Base-by-base conservation (phyloP, 805 yeast genomes). In the Candida tibetensis region DNA sequence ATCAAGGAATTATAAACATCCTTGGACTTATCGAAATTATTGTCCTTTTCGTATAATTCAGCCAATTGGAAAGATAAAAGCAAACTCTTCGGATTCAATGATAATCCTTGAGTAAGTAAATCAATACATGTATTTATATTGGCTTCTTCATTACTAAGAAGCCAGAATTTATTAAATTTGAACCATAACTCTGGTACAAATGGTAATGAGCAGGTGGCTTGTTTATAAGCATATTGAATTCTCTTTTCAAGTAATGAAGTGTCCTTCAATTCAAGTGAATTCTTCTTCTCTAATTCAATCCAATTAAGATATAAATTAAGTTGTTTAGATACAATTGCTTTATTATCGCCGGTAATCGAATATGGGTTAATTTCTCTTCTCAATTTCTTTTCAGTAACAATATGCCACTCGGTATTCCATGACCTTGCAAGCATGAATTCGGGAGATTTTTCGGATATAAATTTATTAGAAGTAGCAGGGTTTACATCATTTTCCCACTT, bases 341-440 rank as follows among this genome's bases (percentile, higher is more conserved):
- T 41, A 5, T 43, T 32, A 18, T 55, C 57, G 6, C 52, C 57
- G 13, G 37, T 41, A 5, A 55, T 45, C 2, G 57, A 43, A 16
- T 41, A 35, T 2, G 70, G 66, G 14, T 62, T 47, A 14, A 66
- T 49, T 17, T 64, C 63, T 41, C 80, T 61, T 38, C 66, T 66
- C 7, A 85, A 52, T 15, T 72, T 57, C 33, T 53, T 76, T 26
- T 65, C 62, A 0, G 87, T 77, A 3, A 82, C 46, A 44, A 77
- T 76, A 9, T 71, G 67, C 74, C 88, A 77, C 53, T 86, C 95
- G 29, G 77, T 79, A 44, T 78, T 77, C 64, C 85, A 71, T 0
- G 93, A 75, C 45, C 96, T 73, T 2, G 96, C 90, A 47, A 76
- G 79, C 96, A 91, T 86, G 56, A 89, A 93, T 10, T 79, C 83